Conservation (phyloP, 2,329 filamentous ascomycete species). For the Arthroderma uncinatum region DNA sequence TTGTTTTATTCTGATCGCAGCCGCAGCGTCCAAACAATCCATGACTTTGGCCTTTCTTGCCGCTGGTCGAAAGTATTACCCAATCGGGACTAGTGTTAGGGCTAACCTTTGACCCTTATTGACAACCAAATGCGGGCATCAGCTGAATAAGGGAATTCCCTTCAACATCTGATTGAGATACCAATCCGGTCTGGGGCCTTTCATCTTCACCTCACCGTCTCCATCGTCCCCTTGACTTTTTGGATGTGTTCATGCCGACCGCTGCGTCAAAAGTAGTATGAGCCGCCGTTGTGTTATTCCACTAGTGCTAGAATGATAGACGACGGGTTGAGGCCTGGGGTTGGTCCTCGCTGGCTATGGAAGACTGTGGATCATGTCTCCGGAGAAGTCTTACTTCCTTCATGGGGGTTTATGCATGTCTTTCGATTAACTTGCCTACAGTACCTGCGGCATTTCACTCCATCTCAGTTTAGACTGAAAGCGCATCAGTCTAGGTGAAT, state of each 20-base stretch:
- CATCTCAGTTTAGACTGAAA: background rate
- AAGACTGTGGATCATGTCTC: background rate
- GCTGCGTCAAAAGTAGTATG: background rate
- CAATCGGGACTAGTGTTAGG: slow-evolving; percentile 8
- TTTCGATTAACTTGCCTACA: background rate
- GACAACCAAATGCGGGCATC: slow-evolving; percentile 12
- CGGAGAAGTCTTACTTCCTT: background rate
- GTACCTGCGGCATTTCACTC: background rate
- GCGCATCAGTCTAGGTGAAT: background rate
- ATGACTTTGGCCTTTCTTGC: background rate
- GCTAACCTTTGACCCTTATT: slow-evolving; percentile 8
- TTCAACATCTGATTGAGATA: slow-evolving; percentile 7
- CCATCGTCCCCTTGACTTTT: background rate
- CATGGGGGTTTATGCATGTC: background rate
- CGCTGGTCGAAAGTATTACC: background rate
- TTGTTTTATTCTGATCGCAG: background rate
- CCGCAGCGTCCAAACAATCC: background rate
- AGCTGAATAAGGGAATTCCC: slow-evolving; percentile 6
- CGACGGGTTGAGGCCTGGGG: background rate
- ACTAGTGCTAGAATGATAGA: too few species aligned
- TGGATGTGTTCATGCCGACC: background rate
- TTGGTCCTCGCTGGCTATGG: background rate
- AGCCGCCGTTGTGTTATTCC: background rate
- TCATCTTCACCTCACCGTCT: background rate
- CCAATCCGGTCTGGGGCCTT: background rate